Conservation (phyloP, 164 flowering plant species). For the Kalanchoe fedtschenkoi region DNA sequence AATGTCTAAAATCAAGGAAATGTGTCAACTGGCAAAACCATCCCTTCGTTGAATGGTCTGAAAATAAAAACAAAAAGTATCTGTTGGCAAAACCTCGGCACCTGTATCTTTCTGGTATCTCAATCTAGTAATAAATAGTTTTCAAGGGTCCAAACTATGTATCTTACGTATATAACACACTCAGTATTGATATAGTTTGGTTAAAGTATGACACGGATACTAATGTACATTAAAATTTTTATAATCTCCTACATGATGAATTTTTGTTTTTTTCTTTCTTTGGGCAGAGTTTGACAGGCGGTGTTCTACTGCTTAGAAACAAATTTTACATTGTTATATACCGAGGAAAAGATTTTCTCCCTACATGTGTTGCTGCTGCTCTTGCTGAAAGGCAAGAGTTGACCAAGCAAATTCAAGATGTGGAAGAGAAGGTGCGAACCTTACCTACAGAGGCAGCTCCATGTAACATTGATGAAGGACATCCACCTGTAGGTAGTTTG, state of each 20-base stretch:
- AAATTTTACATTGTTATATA: constrained; percentile 83
- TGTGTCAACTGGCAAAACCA: too few species aligned
- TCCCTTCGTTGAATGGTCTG: too few species aligned
- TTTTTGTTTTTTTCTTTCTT: neutral
- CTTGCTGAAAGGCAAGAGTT: constrained; percentile 68
- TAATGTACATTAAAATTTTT: too few species aligned
- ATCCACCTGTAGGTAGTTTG: constrained; percentile 70
- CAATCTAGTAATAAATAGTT: too few species aligned
- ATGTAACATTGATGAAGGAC: constrained; percentile 24
- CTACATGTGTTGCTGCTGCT: constrained; percentile 77
- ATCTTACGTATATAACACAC: too few species aligned
- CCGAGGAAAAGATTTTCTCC: constrained; percentile 93
- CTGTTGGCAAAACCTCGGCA: too few species aligned
- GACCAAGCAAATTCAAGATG: constrained; percentile 50
- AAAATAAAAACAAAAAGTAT: too few species aligned
- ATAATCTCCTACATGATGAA: neutral
- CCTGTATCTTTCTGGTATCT: too few species aligned
- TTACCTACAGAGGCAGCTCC: constrained; percentile 20
- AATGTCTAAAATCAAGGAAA: too few species aligned
- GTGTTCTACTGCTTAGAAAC: constrained; percentile 78
- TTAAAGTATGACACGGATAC: too few species aligned
- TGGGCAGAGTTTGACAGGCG: constrained; percentile 79
- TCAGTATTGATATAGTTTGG: too few species aligned
- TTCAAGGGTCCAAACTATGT: too few species aligned
- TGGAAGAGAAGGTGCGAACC: constrained; percentile 43